Base-by-base conservation (phyloP, 768 basidiomycete genomes). In the Atractiella rhizophila region DNA sequence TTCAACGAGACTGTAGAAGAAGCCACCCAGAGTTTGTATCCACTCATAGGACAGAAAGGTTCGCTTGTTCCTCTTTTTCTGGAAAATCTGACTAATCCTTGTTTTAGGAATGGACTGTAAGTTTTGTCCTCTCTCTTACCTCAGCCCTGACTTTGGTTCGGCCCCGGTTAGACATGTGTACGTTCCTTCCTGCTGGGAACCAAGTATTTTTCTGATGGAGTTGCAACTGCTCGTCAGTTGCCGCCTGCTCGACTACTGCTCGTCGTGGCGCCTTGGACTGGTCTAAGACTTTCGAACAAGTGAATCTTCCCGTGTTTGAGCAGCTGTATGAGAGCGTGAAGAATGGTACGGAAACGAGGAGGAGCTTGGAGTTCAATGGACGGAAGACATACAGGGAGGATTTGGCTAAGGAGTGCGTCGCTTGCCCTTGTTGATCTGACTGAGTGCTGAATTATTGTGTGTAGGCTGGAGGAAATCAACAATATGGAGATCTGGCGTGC, bases 1-100 rank as follows among this genome's bases (percentile, higher is more conserved):
- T 96, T 98, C 73, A 96, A 98, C 63, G 91, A 98, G 68, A 96
- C 91, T 45, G 91, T 96, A 47, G 91, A 96, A 63, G 91, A 96
- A 65, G 91, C 91, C n/a, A 96, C 88, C 31, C 86, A 98, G 59
- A 88, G 83, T 28, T 73, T 98, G 48, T 94, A 81, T 68, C 91
- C 91, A 45, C 62, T 98, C 60, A 83, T 98, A 55, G 91, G 88
- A 24, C 28, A 36, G 10, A 6, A 23, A 27, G 16, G 18, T 28
- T 21, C 19, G 24, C 21, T 19, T 21, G 42, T n/a, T 43, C 57
- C 6, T 40, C 5, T 5, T 18, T 12, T 12, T 35, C 28, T 29
- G 10, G 35, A 27, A 16, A 20, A 32, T 37, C 15, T 24, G 27
- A 35, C 13, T 6, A 29, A 26, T 23, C 16, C 27, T 27, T 19